Evolutionary conservation across 371 early-diverging fungal genomes (phyloP), one percentile per base, ranked within the genome.

Genomic region (Dichotomocladium elegans): DNA sequence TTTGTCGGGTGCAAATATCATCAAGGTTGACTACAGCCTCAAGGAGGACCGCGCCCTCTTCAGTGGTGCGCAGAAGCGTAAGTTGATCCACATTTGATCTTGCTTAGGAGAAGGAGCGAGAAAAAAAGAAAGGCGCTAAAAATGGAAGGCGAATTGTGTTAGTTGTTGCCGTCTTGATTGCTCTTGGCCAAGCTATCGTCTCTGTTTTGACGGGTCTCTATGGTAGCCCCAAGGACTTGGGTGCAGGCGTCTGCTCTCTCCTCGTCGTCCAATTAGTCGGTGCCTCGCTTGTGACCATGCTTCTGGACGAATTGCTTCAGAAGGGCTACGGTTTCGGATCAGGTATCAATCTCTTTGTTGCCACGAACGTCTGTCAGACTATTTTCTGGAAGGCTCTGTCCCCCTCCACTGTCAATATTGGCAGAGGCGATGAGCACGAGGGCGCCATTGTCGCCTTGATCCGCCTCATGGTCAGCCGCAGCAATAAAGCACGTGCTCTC

Each of bases 291-390:
- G 92, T 99, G 55, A 94, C 95, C 54, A 93, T 99, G 75, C 80
- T 99, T 14, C 82, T 99, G 60, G 99, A 99, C 73, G 99, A 99
- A 83, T 85, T 99, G 58, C 83, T 99, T 55, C 99, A 99, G 77
- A 99, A 99, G 84, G 99, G 99, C 14, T 99, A 99, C 66, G 99
- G 99, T 58, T 82, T 99, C 48, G 99, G 99, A 24, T 99, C 99
- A 26, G 99, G 99, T 58, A 98, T 99, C 66, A 96, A 97, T 58
- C 83, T 99, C 61, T 99, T 99, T 70, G 98, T 99, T 79, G 99
- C 99, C 48, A 93, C 99, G 60, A 99, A 98, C 80, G 94, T 99
- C 58, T 99, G 99, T 74, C 99, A 99, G 81, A 96, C 83, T 58
- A 95, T 99, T 60, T 86, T 99, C 65, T 99, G 99, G 99, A 94